Percentiles rank a stretch among this genome's conserved stretches.
Evolutionary conservation across 176 grass and related monocot species (phyloP).

Genomic region (Neostapfia colusana): DNA sequence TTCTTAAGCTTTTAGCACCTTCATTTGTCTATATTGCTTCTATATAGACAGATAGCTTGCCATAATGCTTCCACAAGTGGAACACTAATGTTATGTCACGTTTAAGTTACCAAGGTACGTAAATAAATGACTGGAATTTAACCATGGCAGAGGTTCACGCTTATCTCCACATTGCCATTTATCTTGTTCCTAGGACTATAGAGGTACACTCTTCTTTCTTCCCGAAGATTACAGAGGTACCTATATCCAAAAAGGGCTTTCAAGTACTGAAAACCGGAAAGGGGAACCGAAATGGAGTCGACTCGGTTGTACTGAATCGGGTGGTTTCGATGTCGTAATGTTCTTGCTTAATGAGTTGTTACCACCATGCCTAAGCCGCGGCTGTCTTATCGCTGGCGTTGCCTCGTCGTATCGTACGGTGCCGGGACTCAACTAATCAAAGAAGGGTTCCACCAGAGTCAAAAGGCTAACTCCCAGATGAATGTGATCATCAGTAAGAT

Average conservation of each 20-base stretch:
- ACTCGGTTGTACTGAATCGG: too few species aligned
- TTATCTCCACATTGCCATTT: not conserved
- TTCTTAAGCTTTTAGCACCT: not conserved
- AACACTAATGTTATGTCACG: conserved; percentile 4
- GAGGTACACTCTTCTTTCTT: not conserved
- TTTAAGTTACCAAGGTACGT: not conserved
- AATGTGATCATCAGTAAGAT: not conserved
- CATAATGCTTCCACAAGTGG: conserved; percentile 30
- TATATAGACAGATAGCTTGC: conserved; percentile 22
- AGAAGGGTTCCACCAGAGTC: conserved; percentile 24
- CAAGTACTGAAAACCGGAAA: too few species aligned
- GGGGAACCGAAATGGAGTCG: too few species aligned
- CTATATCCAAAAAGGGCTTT: too few species aligned
- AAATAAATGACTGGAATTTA: not conserved
- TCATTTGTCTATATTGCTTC: not conserved
- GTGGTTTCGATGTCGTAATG: too few species aligned
- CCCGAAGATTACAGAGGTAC: not conserved
- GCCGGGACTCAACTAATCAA: not conserved
- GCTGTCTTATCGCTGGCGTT: too few species aligned
- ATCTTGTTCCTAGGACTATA: not conserved
- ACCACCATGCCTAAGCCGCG: too few species aligned
- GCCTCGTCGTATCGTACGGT: too few species aligned
- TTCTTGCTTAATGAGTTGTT: too few species aligned
- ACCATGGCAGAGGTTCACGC: not conserved
- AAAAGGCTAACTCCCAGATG: not conserved